Evolutionary conservation across 1,284 basidiomycete genomes (phyloP).

Genomic region (Leccinum angustisporum): DNA sequence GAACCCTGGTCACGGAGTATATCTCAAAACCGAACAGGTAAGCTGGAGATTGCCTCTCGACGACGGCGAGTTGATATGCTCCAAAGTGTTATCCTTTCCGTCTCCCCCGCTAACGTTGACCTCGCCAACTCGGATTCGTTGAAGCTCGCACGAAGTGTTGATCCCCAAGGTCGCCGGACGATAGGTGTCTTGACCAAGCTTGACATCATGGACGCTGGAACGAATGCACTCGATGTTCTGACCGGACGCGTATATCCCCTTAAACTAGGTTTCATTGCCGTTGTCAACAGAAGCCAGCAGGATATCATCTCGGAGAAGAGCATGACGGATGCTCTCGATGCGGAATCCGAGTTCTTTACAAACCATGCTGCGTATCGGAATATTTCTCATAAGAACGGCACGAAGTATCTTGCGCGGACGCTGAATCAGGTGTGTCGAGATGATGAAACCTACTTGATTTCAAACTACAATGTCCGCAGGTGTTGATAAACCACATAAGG

Average conservation of each 20-base stretch:
- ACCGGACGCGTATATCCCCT: slow-evolving; percentile 96
- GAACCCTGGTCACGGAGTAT: slow-evolving; percentile 90
- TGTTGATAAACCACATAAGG: slow-evolving; percentile 96
- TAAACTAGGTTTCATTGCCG: slow-evolving; percentile 96
- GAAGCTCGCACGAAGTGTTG: slow-evolving; percentile 93
- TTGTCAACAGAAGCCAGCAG: slow-evolving; percentile 96
- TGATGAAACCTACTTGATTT: not conserved
- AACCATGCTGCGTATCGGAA: slow-evolving; percentile 92
- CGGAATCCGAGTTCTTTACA: slow-evolving; percentile 92
- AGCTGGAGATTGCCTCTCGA: slow-evolving; percentile 18
- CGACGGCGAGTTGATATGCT: slow-evolving; percentile 4
- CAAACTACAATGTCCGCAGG: slow-evolving; percentile 44
- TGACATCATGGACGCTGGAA: slow-evolving; percentile 98
- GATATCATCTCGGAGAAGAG: slow-evolving; percentile 93
- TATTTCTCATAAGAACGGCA: slow-evolving; percentile 96
- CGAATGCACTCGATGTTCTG: slow-evolving; percentile 94
- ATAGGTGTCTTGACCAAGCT: slow-evolving; percentile 97
- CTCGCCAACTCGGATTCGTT: slow-evolving; percentile 97
- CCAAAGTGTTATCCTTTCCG: slow-evolving; percentile 88
- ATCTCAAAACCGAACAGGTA: slow-evolving; percentile 96
- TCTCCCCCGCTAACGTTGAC: slow-evolving; percentile 97
- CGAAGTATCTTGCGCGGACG: slow-evolving; percentile 91
- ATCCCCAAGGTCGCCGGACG: slow-evolving; percentile 93
- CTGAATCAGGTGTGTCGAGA: slow-evolving; percentile 78
- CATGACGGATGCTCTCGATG: slow-evolving; percentile 82